These are phyloP conservation scores for Euphorbia lathyris DNA, from an alignment of 345 rosid species.

Conservation along the genomic window DNA sequence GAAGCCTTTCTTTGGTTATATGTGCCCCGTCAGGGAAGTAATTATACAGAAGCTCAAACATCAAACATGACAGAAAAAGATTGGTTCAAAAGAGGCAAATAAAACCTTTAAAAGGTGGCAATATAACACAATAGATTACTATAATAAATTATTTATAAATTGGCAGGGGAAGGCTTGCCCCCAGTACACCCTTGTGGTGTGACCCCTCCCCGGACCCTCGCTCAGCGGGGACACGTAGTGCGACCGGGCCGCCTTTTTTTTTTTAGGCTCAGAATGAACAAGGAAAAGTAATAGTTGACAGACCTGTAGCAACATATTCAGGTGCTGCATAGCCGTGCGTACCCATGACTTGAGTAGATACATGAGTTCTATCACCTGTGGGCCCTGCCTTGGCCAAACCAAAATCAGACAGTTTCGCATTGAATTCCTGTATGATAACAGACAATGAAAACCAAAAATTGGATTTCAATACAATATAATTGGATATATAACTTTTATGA, in stretches of 20 bases:
- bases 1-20: not conserved
- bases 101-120: not conserved
- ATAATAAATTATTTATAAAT: not conserved
- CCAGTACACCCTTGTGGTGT: too few relatives aligned
- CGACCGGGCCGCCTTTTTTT: too few relatives aligned
- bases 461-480: not conserved
- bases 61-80: not conserved
- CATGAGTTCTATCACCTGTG: conserved; percentile 93
- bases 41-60: not conserved
- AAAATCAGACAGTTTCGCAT: conserved; percentile 86
- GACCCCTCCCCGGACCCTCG: too few relatives aligned
- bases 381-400: conserved; percentile 99
- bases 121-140: not conserved
- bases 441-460: conserved; percentile 14
- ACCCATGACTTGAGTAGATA: conserved; percentile 96
- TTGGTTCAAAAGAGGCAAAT: not conserved
- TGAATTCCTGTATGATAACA: conserved; percentile 63
- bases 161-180: too few relatives aligned
- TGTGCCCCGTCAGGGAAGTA: not conserved
- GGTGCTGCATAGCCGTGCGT: conserved; percentile 98
- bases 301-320: conserved; percentile 96
- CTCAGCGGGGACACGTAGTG: too few relatives aligned
- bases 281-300: conserved; percentile 19
- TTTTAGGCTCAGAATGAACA: not conserved
- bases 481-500: not conserved